A percentile compares a stretch with the other conserved stretches of the same genome.
Conservation (phyloP, 371 early-diverging fungal genomes). For the Mucor irregularis region DNA sequence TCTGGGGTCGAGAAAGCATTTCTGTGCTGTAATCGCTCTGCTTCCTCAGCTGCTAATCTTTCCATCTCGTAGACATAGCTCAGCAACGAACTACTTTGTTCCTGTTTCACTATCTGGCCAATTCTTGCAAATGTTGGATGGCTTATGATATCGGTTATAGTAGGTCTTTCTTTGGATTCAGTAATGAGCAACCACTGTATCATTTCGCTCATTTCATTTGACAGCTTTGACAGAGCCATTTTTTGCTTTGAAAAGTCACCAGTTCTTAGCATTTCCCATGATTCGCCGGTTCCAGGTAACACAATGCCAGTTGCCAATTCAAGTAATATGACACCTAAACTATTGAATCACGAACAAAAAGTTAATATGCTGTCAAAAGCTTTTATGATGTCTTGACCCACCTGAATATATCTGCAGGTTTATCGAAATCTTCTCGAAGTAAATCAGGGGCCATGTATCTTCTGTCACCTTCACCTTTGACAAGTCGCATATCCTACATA, state of each 20-base stretch:
- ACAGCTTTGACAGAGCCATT: conserved; percentile 8
- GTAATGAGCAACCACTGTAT: conserved; percentile 70
- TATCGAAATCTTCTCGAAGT: conserved; percentile 71
- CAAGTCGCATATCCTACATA: conserved; percentile 23
- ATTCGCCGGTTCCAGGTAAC: conserved; percentile 82
- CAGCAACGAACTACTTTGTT: background rate
- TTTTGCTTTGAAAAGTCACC: conserved; percentile 69
- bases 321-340: conserved; percentile 89
- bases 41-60: background rate
- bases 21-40: background rate
- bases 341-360: conserved; percentile 17
- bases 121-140: conserved; percentile 10
- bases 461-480: conserved; percentile 91
- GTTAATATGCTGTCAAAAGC: background rate
- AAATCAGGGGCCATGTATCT: conserved; percentile 96
- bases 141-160: conserved; percentile 23
- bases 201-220: conserved; percentile 34
- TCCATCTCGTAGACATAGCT: conserved; percentile 8
- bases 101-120: background rate
- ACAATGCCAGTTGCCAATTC: conserved; percentile 82
- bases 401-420: conserved; percentile 91
- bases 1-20: background rate
- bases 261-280: conserved; percentile 83
- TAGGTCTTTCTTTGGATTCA: conserved; percentile 56
- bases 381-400: conserved; percentile 16